Conservation (phyloP, 257 asterid genomes). For the Voacanga thouarsii region DNA sequence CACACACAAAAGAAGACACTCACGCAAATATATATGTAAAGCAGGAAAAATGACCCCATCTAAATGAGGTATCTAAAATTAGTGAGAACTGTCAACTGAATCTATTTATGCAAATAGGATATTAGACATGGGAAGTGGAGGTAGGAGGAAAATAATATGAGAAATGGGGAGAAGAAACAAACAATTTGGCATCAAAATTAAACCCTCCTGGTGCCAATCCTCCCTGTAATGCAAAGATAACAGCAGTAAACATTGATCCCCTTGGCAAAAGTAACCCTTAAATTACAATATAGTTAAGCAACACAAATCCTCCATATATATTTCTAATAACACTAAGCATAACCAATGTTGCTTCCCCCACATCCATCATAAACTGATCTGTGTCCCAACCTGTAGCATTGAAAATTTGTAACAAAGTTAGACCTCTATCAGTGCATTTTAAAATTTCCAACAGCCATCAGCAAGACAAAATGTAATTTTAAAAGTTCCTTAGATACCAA, state of each 20-base stretch:
- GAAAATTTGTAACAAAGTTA: no score
- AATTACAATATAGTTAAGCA: not conserved
- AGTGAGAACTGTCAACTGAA: no score
- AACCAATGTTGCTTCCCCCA: conserved; percentile 71
- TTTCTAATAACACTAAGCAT: conserved; percentile 85
- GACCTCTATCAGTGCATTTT: no score
- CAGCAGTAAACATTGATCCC: conserved; percentile 9
- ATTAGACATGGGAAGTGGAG: no score
- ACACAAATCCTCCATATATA: conserved; percentile 29
- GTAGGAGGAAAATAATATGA: no score
- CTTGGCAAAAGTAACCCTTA: not conserved
- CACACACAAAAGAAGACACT: no score
- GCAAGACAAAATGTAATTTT: not conserved
- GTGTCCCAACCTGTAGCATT: no score
- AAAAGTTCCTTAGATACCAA: conserved; percentile 38
- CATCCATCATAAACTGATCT: no score
- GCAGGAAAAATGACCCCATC: not conserved
- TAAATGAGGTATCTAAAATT: no score
- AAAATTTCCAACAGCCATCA: not conserved
- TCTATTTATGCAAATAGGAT: no score
- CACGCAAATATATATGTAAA: no score
- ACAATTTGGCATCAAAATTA: conserved; percentile 96
- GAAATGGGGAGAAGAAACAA: conserved; percentile 21
- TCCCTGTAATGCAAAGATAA: conserved; percentile 44
- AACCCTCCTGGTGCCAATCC: no score